These are phyloP conservation scores for Penicillium silybi DNA, from an alignment of 495 filamentous ascomycete species.

Conservation along the genomic window DNA sequence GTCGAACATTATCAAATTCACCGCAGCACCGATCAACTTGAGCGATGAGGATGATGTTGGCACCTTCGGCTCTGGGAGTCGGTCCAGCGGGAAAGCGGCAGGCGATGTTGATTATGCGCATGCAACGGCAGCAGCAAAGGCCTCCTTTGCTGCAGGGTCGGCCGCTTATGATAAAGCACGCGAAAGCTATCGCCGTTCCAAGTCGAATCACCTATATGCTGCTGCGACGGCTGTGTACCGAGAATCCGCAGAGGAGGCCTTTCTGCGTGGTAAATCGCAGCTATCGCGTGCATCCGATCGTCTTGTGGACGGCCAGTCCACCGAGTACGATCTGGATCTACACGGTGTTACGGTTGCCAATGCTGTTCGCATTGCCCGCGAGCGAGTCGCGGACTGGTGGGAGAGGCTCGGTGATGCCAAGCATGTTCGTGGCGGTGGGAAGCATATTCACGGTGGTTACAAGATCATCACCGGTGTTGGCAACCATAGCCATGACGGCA, in stretches of 20 bases:
- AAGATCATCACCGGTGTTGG: slow-evolving; percentile 80
- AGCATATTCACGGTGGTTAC: slow-evolving; percentile 47
- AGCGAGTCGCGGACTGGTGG: slow-evolving; percentile 76
- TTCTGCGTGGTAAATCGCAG: slow-evolving; percentile 40
- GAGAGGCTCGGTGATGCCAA: slow-evolving; percentile 57
- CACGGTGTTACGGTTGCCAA: slow-evolving; percentile 81
- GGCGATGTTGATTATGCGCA: slow-evolving; percentile 22
- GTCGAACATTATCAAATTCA: slow-evolving; percentile 40
- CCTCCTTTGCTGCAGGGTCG: slow-evolving; percentile 39
- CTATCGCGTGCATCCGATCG: slow-evolving; percentile 53
- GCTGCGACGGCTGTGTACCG: slow-evolving; percentile 66
- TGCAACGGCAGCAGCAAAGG: slow-evolving; percentile 26
- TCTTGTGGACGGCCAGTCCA: slow-evolving; percentile 59
- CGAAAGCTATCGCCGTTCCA: slow-evolving; percentile 55
- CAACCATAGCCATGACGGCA: slow-evolving; percentile 72
- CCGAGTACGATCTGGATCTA: slow-evolving; percentile 60
- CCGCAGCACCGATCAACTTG: slow-evolving; percentile 28
- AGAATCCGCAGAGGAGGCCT: slow-evolving; percentile 51
- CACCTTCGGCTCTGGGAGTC: slow-evolving; percentile 4
- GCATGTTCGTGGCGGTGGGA: slow-evolving; percentile 42
- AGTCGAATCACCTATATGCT: slow-evolving; percentile 62
- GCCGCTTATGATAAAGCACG: slow-evolving; percentile 56
- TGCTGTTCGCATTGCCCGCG: slow-evolving; percentile 68
- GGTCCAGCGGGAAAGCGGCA: neutral
- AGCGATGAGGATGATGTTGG: slow-evolving; percentile 21